phyloP scores from a whole-genome alignment of 1,139 yeast genomes.

The Lodderomyces margitis region DNA sequence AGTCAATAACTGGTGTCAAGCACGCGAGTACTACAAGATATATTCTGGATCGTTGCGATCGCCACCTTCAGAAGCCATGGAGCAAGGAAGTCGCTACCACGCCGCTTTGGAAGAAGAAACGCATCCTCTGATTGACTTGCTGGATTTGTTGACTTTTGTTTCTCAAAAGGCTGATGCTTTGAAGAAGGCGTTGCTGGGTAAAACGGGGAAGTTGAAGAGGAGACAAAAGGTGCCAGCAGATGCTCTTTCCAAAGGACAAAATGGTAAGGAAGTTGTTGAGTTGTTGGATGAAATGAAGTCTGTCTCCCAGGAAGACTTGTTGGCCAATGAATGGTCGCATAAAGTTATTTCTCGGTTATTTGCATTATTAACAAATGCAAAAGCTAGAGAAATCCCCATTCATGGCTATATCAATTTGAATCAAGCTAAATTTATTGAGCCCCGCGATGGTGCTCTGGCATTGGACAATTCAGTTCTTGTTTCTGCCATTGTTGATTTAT shows the following conservation, averaged over 20 bases:
- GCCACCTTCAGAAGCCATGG: conserved; percentile 29
- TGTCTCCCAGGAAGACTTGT: conserved; percentile 13
- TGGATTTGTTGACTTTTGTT: not conserved
- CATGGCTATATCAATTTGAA: conserved; percentile 48
- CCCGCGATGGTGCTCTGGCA: not conserved
- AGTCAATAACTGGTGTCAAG: conserved; percentile 53
- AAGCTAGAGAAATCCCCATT: conserved; percentile 59
- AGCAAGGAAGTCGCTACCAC: conserved; percentile 42
- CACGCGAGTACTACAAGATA: conserved; percentile 42
- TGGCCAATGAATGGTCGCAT: conserved; percentile 35
- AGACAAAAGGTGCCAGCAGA: too few relatives aligned
- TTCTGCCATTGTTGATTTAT: conserved; percentile 63
- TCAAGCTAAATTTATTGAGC: conserved; percentile 22
- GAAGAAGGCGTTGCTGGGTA: not conserved
- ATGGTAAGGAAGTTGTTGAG: conserved; percentile 31
- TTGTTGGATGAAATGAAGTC: conserved; percentile 19
- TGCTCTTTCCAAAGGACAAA: conserved; percentile 14
- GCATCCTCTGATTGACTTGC: conserved; percentile 32
- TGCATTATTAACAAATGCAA: conserved; percentile 42
- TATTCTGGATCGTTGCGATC: conserved; percentile 34
- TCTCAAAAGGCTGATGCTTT: not conserved
- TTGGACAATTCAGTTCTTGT: conserved; percentile 32
- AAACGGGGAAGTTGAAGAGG: not conserved
- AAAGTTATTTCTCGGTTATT: conserved; percentile 32
- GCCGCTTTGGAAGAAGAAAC: conserved; percentile 36